These are phyloP conservation scores for Chytriomyces hyalinus DNA, from an alignment of 192 early-diverging fungal species.

Conservation along the genomic window DNA sequence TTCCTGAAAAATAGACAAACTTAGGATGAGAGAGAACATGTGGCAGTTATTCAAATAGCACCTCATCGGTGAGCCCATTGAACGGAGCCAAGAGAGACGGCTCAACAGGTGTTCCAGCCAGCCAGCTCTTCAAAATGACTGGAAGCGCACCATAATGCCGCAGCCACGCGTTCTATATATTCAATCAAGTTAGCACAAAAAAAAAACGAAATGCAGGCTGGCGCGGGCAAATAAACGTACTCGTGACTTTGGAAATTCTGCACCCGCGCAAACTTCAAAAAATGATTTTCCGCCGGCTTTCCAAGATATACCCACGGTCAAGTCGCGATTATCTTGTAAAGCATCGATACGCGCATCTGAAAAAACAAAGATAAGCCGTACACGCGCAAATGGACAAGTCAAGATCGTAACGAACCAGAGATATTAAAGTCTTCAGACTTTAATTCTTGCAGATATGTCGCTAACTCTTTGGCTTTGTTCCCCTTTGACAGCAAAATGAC, in stretches of 20 bases:
- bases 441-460: background rate
- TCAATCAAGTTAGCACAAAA: background rate
- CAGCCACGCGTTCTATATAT: constrained; percentile 17
- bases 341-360: constrained; percentile 5
- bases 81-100: background rate
- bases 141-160: constrained; percentile 25
- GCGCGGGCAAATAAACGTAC: background rate
- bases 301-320: constrained; percentile 25
- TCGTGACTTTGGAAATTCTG: background rate
- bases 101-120: background rate
- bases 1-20: background rate
- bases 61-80: constrained; percentile 13
- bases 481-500: constrained; percentile 2
- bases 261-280: constrained; percentile 5
- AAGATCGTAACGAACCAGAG: constrained; percentile 3
- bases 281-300: constrained; percentile 28
- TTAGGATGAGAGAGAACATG: background rate
- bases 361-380: background rate
- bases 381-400: background rate
- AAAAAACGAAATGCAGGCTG: background rate
- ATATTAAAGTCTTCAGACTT: constrained; percentile 3
- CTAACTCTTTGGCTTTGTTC: background rate
- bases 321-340: constrained; percentile 27
- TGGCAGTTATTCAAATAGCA: background rate
- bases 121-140: constrained; percentile 16